Evolutionary conservation across 768 basidiomycete genomes (phyloP).

Genomic region (Baorangia bicolor): DNA sequence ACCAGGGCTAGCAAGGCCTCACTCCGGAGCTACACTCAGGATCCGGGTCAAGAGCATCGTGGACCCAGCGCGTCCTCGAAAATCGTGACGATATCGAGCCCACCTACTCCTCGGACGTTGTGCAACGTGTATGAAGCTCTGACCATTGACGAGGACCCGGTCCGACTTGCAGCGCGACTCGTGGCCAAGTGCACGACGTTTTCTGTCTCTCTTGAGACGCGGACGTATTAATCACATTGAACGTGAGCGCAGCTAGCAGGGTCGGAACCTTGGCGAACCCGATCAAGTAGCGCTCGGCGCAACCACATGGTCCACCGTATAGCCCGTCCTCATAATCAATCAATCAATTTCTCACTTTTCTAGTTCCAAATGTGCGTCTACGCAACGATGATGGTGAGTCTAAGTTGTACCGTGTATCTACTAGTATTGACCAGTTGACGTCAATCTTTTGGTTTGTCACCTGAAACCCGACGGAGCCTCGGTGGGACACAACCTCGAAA

Average conservation of each 20-base stretch:
- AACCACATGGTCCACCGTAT: too few relatives aligned
- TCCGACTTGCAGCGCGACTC: too few relatives aligned
- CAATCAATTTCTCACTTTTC: neutral
- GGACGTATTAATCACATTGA: too few relatives aligned
- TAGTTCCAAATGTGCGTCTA: neutral
- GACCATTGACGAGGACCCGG: too few relatives aligned
- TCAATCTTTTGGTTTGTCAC: neutral
- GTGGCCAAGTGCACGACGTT: neutral
- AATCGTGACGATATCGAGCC: too few relatives aligned
- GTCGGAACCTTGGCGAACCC: neutral
- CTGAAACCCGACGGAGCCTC: neutral
- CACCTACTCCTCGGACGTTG: too few relatives aligned
- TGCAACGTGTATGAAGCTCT: too few relatives aligned
- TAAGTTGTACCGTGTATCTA: too few relatives aligned
- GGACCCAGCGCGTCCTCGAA: neutral
- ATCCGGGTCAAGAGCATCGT: neutral
- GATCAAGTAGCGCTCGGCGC: too few relatives aligned
- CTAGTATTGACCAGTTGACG: too few relatives aligned
- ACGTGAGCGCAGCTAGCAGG: too few relatives aligned
- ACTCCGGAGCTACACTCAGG: neutral
- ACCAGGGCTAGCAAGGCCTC: neutral
- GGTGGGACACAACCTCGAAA: neutral
- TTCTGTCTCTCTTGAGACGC: neutral
- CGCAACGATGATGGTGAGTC: neutral
- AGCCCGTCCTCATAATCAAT: too few relatives aligned